A percentile compares a stretch with the other conserved stretches of the same genome.
Conservation (phyloP, 2,329 filamentous ascomycete species). For the Ceratocystis ficicola region DNA sequence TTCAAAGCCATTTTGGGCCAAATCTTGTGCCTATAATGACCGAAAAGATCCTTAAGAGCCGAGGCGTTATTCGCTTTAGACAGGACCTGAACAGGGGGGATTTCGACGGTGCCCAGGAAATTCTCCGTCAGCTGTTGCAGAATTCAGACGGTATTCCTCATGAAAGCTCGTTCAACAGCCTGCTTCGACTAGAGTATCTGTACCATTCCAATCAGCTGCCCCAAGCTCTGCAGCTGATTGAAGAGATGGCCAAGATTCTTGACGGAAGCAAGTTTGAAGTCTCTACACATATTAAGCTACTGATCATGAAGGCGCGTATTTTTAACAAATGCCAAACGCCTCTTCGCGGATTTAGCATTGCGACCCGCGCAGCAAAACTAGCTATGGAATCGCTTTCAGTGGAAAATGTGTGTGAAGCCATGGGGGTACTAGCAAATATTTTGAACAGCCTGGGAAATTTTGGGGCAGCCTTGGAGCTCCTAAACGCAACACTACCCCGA, state of each 20-base stretch:
- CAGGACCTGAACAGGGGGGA: conserved; percentile 47
- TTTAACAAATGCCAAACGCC: conserved; percentile 56
- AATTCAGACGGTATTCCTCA: conserved; percentile 40
- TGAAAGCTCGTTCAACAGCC: conserved; percentile 39
- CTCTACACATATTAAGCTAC: conserved; percentile 54
- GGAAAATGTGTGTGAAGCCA: conserved; percentile 58
- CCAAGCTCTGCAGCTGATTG: conserved; percentile 38
- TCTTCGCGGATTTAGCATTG: conserved; percentile 63
- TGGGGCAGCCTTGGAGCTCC: conserved; percentile 48
- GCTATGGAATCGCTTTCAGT: conserved; percentile 59
- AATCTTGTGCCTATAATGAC: background rate
- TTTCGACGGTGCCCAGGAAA: conserved; percentile 38
- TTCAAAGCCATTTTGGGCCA: background rate
- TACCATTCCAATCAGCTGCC: conserved; percentile 38
- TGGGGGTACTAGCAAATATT: conserved; percentile 54
- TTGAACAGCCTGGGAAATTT: conserved; percentile 61
- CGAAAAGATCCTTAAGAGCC: conserved; percentile 42
- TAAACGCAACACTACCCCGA: conserved; percentile 61
- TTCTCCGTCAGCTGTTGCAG: conserved; percentile 43
- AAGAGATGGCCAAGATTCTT: conserved; percentile 35
- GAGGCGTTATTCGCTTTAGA: conserved; percentile 53
- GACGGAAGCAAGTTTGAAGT: conserved; percentile 38
- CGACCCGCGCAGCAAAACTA: conserved; percentile 61
- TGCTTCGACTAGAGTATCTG: conserved; percentile 42
- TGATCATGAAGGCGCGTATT: conserved; percentile 60